phyloP scores from a whole-genome alignment of 1,284 basidiomycete genomes.

The Crucibulum parvulum region DNA sequence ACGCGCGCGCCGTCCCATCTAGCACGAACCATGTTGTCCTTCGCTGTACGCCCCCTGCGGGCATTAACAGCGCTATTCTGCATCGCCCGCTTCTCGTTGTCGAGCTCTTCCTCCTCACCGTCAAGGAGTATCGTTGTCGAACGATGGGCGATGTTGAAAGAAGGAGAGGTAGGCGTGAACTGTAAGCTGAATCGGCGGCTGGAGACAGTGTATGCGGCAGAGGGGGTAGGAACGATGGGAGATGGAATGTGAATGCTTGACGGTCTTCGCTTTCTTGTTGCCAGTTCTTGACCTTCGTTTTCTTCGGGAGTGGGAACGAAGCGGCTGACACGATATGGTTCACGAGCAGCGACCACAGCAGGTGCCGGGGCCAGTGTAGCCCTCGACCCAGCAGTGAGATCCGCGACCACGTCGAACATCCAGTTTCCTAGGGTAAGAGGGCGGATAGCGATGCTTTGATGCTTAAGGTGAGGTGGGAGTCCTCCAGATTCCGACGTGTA shows the following conservation, averaged over 20 bases:
- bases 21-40: constrained; percentile 15
- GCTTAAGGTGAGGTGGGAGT: too few relatives aligned
- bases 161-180: constrained; percentile 63
- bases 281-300: background rate
- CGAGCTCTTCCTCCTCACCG: constrained; percentile 10
- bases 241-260: constrained; percentile 42
- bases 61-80: constrained; percentile 42
- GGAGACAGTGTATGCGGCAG: constrained; percentile 20
- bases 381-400: constrained; percentile 51
- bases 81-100: constrained; percentile 49
- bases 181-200: constrained; percentile 61
- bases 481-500: constrained; percentile 14
- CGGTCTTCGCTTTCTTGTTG: constrained; percentile 31
- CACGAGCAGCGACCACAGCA: constrained; percentile 18
- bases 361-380: constrained; percentile 6
- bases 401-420: constrained; percentile 81
- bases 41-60: constrained; percentile 27
- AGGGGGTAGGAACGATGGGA: constrained; percentile 21
- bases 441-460: background rate
- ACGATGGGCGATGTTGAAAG: constrained; percentile 36
- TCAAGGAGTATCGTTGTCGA: constrained; percentile 18
- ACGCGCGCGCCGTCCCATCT: constrained; percentile 37
- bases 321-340: constrained; percentile 37
- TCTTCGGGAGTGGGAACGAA: constrained; percentile 40
- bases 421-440: constrained; percentile 62